These are phyloP conservation scores for Plasmodium blacklocki DNA, from an alignment of 169 alveolate species.

Conservation along the genomic window DNA sequence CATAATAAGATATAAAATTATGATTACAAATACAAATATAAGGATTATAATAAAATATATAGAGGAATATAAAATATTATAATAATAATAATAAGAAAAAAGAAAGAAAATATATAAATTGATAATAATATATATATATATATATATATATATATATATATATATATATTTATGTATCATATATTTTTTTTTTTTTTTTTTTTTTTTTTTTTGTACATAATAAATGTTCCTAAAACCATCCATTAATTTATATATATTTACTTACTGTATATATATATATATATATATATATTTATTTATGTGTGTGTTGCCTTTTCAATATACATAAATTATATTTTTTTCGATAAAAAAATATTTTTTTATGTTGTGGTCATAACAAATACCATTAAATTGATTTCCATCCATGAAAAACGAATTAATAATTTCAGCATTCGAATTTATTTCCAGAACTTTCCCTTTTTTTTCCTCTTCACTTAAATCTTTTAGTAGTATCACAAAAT, in stretches of 20 bases:
- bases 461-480: conserved; percentile 70
- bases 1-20: not conserved
- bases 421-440: conserved; percentile 49
- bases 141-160: not conserved
- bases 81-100: not conserved
- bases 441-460: conserved; percentile 57
- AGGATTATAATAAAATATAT: not conserved
- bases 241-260: too few relatives aligned
- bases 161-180: not conserved
- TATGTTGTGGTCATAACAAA: conserved; percentile 56
- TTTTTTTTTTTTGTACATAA: not conserved
- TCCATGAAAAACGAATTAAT: conserved; percentile 50
- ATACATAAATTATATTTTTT: conserved; percentile 50
- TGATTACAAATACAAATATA: not conserved
- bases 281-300: not conserved
- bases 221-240: too few relatives aligned
- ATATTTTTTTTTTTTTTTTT: not conserved
- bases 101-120: not conserved
- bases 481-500: conserved; percentile 51
- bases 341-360: conserved; percentile 60
- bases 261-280: not conserved
- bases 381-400: conserved; percentile 70
- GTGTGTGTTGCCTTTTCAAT: conserved; percentile 12
- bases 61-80: not conserved
- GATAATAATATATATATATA: not conserved